phyloP scores from a whole-genome alignment of 2,329 filamentous ascomycete genomes.

The Septoria petroselini region DNA sequence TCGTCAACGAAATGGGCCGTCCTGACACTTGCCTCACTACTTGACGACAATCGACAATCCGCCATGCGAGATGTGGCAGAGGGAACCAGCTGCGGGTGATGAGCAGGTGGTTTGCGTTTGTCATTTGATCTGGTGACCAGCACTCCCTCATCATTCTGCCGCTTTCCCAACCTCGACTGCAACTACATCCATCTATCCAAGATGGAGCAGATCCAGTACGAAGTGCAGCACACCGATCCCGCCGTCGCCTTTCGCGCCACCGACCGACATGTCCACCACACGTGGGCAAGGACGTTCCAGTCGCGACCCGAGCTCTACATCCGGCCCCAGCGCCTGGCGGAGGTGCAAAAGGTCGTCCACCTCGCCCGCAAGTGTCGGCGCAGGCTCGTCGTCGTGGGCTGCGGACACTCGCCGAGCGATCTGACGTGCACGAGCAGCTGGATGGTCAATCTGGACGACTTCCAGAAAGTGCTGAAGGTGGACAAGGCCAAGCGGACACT shows the following conservation, averaged over 20 bases:
- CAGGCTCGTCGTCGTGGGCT: constrained; percentile 81
- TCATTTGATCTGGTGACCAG: constrained; percentile 7
- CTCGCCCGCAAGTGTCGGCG: constrained; percentile 78
- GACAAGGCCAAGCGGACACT: constrained; percentile 65
- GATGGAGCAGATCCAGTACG: constrained; percentile 34
- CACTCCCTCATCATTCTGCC: too few relatives aligned
- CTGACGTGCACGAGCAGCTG: constrained; percentile 90
- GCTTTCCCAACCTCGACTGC: background rate
- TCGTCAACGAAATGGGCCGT: constrained; percentile 9
- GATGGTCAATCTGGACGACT: constrained; percentile 89
- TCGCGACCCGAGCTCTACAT: constrained; percentile 88
- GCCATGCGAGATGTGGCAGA: constrained; percentile 1
- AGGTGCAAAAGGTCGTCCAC: constrained; percentile 79
- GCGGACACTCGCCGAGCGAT: constrained; percentile 86
- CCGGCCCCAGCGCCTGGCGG: constrained; percentile 71
- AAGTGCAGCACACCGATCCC: constrained; percentile 59
- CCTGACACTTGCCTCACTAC: background rate
- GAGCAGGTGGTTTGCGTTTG: background rate
- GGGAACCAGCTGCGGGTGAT: constrained; percentile 9
- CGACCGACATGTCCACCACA: constrained; percentile 73
- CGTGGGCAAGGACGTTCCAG: constrained; percentile 92
- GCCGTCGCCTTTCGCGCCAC: constrained; percentile 73
- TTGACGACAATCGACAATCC: background rate
- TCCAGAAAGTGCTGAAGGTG: constrained; percentile 67
- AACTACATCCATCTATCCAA: constrained; percentile 1